Conservation (phyloP, 768 basidiomycete genomes). For the Fomitopsis serialis region DNA sequence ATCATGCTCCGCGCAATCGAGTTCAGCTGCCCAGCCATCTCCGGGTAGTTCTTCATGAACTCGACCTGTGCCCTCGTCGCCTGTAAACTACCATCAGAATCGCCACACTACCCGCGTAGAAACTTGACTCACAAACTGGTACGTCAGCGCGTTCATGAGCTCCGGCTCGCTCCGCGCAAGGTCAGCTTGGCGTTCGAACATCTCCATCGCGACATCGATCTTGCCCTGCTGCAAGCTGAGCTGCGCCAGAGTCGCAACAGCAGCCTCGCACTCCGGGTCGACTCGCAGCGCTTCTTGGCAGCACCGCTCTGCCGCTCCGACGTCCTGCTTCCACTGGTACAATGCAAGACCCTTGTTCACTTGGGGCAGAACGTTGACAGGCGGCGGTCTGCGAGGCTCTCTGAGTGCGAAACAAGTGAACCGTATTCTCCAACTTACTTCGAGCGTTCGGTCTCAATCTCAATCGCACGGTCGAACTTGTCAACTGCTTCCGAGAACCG, state of each 20-base stretch:
- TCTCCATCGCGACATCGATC: constrained; percentile 77
- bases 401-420: background rate
- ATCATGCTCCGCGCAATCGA: constrained; percentile 39
- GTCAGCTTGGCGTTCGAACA: constrained; percentile 81
- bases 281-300: constrained; percentile 84
- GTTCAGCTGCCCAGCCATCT: constrained; percentile 67
- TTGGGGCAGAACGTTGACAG: constrained; percentile 81
- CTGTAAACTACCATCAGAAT: constrained; percentile 27
- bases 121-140: constrained; percentile 59
- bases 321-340: constrained; percentile 94
- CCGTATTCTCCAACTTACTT: background rate
- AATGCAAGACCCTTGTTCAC: constrained; percentile 98
- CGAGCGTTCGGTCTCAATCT: constrained; percentile 60
- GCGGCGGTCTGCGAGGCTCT: constrained; percentile 30
- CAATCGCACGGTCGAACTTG: constrained; percentile 89
- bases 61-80: constrained; percentile 80
- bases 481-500: constrained; percentile 85
- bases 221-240: constrained; percentile 87
- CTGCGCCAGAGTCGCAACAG: constrained; percentile 93
- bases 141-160: constrained; percentile 71
- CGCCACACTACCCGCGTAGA: background rate
- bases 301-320: constrained; percentile 73
- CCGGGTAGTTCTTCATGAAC: constrained; percentile 80
- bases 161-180: constrained; percentile 90
- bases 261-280: constrained; percentile 94